These are phyloP conservation scores for Diaporthe sp. DNA, from an alignment of 2,329 filamentous ascomycete species.

Conservation along the genomic window DNA sequence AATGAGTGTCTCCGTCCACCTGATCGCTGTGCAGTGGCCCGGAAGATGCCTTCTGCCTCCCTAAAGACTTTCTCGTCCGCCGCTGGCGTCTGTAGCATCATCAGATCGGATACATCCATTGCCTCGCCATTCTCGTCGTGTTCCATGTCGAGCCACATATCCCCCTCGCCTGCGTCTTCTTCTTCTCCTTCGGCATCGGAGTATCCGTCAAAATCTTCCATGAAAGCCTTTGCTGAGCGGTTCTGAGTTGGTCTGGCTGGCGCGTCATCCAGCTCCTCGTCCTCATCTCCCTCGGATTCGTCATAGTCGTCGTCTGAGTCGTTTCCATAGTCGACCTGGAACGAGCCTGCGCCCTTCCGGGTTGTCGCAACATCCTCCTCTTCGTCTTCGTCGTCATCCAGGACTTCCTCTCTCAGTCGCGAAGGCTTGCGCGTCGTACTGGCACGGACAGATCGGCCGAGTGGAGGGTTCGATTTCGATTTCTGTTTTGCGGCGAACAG, in stretches of 20 bases:
- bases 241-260: constrained; percentile 40
- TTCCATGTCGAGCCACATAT: constrained; percentile 66
- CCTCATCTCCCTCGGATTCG: constrained; percentile 54
- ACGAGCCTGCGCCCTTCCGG: constrained; percentile 49
- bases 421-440: constrained; percentile 61
- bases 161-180: constrained; percentile 58
- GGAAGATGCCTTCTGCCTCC: constrained; percentile 70
- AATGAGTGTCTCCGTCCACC: constrained; percentile 64
- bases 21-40: constrained; percentile 64
- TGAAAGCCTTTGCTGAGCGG: constrained; percentile 49
- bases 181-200: constrained; percentile 35
- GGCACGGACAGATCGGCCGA: constrained; percentile 64
- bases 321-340: constrained; percentile 51
- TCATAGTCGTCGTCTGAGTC: constrained; percentile 57
- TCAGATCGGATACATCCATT: constrained; percentile 64
- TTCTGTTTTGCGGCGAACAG: constrained; percentile 55
- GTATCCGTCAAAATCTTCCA: constrained; percentile 47
- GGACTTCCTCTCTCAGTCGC: constrained; percentile 63
- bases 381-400: constrained; percentile 53
- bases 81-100: constrained; percentile 69
- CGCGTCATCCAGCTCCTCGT: constrained; percentile 55
- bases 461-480: constrained; percentile 56
- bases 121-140: constrained; percentile 56
- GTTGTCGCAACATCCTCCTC: constrained; percentile 54
- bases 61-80: constrained; percentile 66